Evolutionary conservation across 73 alveolate species (phyloP).

Genomic region (Tetrahymena malaccensis): DNA sequence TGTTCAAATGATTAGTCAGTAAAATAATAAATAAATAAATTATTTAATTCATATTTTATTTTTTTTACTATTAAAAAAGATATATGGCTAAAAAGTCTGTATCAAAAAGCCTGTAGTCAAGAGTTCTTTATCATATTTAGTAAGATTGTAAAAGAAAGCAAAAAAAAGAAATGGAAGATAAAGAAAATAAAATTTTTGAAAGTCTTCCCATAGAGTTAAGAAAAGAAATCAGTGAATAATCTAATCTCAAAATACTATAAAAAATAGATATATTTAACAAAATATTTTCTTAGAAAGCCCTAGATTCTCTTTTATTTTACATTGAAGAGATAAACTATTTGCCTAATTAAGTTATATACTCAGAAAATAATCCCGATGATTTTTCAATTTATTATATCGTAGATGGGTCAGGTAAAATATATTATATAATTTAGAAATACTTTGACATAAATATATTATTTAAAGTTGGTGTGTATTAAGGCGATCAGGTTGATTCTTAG

Average conservation of each 20-base stretch:
- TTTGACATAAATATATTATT: not conserved
- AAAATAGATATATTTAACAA: not conserved
- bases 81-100: not conserved
- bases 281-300: not conserved
- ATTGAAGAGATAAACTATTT: not conserved
- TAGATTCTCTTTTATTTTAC: not conserved
- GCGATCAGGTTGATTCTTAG: not conserved
- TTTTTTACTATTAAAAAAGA: not conserved
- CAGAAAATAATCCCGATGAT: not conserved
- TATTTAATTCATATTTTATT: not conserved
- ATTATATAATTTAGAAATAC: not conserved
- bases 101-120: not conserved
- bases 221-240: not conserved
- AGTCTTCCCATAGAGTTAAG: not conserved
- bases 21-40: not conserved
- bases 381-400: not conserved
- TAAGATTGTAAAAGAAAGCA: not conserved
- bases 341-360: not conserved
- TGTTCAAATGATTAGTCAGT: not conserved
- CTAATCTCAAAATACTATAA: not conserved
- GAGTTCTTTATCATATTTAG: not conserved
- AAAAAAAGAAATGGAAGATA: not conserved
- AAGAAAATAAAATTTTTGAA: not conserved
- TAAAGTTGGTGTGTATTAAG: not conserved
- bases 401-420: not conserved